These are phyloP conservation scores for Mortierella sp. DNA, from an alignment of 371 early-diverging fungal genomes.

Conservation along the genomic window DNA sequence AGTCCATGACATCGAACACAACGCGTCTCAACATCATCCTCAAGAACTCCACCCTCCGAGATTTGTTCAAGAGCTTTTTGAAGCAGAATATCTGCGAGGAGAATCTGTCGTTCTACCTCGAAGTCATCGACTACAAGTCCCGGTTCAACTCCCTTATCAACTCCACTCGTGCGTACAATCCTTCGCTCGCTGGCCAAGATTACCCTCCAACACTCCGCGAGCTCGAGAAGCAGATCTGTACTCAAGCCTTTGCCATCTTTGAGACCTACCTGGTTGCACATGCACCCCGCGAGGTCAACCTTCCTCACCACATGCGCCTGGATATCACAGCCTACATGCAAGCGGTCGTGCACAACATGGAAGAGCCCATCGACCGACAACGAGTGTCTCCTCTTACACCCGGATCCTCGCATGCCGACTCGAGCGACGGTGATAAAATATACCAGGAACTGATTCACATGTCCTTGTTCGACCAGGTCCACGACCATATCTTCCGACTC, in stretches of 20 bases:
- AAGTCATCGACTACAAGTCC: conserved; percentile 58
- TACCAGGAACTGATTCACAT: conserved; percentile 61
- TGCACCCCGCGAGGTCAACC: conserved; percentile 43
- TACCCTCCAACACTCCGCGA: conserved; percentile 45
- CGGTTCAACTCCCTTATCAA: conserved; percentile 43
- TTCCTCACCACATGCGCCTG: conserved; percentile 50
- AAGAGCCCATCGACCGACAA: neutral
- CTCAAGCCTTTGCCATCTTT: conserved; percentile 41
- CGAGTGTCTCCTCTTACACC: conserved; percentile 8
- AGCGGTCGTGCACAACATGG: conserved; percentile 52
- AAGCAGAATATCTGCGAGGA: conserved; percentile 80
- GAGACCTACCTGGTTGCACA: conserved; percentile 40
- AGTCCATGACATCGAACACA: conserved; percentile 22
- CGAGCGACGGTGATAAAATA: neutral
- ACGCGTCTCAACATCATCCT: conserved; percentile 34
- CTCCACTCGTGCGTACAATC: conserved; percentile 23
- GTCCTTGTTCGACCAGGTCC: conserved; percentile 71
- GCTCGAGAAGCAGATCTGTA: conserved; percentile 53
- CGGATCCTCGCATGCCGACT: neutral
- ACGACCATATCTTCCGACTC: conserved; percentile 80
- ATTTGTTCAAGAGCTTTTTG: conserved; percentile 75
- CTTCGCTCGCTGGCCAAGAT: conserved; percentile 18
- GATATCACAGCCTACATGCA: conserved; percentile 56
- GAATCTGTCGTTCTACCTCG: conserved; percentile 78
- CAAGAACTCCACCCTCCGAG: conserved; percentile 66